Evolutionary conservation across 1,139 yeast genomes (phyloP).

Genomic region (Magnusiomyces paraingens): DNA sequence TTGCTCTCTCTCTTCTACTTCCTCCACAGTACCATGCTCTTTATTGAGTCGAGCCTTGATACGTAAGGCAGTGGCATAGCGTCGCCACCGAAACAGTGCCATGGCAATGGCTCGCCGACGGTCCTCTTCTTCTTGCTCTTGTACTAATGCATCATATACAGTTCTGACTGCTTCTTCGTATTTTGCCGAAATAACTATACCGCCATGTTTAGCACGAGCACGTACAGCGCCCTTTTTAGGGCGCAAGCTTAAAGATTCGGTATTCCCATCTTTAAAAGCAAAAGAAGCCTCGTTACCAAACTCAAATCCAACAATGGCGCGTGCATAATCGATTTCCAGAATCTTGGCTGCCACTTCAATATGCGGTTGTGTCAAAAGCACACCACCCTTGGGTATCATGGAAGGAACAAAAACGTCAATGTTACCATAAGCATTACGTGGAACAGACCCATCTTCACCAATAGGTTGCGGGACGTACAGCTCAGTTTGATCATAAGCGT

Average conservation of each 20-base stretch:
- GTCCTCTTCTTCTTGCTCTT: conserved; percentile 47
- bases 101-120: conserved; percentile 42
- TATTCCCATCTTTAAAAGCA: neutral
- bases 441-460: conserved; percentile 52
- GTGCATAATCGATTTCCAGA: conserved; percentile 71
- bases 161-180: conserved; percentile 58
- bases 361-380: conserved; percentile 48
- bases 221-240: conserved; percentile 23
- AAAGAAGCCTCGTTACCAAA: conserved; percentile 36
- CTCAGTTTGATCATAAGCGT: conserved; percentile 74
- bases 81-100: conserved; percentile 68
- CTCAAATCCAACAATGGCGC: conserved; percentile 82
- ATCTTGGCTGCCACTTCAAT: conserved; percentile 66
- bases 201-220: conserved; percentile 65
- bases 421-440: conserved; percentile 74
- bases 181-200: conserved; percentile 65
- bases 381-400: conserved; percentile 82
- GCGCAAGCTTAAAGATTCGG: conserved; percentile 22
- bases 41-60: conserved; percentile 61
- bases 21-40: conserved; percentile 54
- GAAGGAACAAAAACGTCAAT: conserved; percentile 67
- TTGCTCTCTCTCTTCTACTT: conserved; percentile 14
- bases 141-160: conserved; percentile 50
- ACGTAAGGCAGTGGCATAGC: conserved; percentile 61
- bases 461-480: conserved; percentile 60